Evolutionary conservation across 2,329 filamentous ascomycete species (phyloP).

Genomic region (Cylindrodendrum hubeiense): DNA sequence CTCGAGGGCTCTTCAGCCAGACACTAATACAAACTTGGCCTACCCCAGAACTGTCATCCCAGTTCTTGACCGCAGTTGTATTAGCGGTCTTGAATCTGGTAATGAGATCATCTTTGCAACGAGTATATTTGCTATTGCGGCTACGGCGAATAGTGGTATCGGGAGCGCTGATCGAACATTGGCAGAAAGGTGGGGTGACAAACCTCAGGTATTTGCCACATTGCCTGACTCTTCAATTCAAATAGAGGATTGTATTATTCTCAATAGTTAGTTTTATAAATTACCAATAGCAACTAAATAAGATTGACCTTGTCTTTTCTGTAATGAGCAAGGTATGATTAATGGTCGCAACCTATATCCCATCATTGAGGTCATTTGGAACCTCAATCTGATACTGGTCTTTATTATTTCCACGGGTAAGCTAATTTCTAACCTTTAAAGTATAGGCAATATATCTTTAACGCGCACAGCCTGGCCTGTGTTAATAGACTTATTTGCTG

Average conservation of each 20-base stretch:
- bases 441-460: constrained; percentile 59
- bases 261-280: not conserved
- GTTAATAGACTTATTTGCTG: constrained; percentile 68
- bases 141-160: not conserved
- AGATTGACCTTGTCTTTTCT: too few species aligned
- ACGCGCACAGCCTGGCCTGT: constrained; percentile 69
- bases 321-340: too few species aligned
- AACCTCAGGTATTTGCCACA: not conserved
- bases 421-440: too few species aligned
- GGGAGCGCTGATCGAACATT: not conserved
- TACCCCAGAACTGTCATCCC: constrained; percentile 35
- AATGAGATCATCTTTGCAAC: constrained; percentile 4
- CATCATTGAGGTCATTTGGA: too few species aligned
- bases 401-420: too few species aligned
- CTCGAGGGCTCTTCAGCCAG: constrained; percentile 29
- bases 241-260: not conserved
- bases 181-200: constrained; percentile 22
- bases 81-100: not conserved
- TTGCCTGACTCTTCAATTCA: fast-evolving
- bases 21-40: constrained; percentile 35
- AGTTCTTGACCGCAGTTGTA: not conserved
- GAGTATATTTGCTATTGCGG: constrained; percentile 26
- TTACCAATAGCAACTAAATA: too few species aligned
- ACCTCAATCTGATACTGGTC: too few species aligned
- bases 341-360: too few species aligned